Conservation (phyloP, 139 green algal species). For the Chlorella sorokiniana region DNA sequence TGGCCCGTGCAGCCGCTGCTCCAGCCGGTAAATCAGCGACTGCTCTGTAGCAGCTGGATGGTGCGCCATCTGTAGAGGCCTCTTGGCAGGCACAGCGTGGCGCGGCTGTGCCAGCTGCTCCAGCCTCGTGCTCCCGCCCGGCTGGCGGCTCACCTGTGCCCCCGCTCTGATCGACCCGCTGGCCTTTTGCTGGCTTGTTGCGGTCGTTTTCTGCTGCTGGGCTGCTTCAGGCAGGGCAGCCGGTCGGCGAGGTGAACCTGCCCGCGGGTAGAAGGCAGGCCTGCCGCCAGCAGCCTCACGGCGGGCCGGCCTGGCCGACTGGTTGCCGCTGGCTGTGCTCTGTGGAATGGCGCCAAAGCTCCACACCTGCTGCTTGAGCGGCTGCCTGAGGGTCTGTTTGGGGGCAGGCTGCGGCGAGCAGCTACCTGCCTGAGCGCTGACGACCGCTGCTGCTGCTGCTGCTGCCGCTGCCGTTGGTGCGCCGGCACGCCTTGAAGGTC, state of each 20-base stretch:
- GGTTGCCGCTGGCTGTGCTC: slow-evolving; percentile 1
- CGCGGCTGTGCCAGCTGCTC: slow-evolving; percentile 9
- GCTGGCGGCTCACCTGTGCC: neutral
- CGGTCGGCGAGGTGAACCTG: neutral
- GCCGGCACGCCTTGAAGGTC: too few species aligned
- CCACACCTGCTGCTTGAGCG: slow-evolving; percentile 9
- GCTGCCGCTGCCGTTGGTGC: too few species aligned
- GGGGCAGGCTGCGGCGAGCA: neutral
- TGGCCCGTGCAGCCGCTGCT: neutral
- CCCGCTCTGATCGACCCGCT: neutral
- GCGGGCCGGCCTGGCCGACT: neutral
- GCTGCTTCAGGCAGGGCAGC: neutral
- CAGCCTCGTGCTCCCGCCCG: neutral
- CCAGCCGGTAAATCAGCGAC: too few species aligned
- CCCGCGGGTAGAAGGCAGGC: slow-evolving; percentile 11
- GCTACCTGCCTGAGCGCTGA: neutral
- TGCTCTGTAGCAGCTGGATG: too few species aligned
- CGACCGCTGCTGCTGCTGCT: too few species aligned
- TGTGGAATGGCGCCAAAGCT: slow-evolving; percentile 18
- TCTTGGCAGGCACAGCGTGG: neutral
- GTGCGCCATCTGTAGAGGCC: neutral
- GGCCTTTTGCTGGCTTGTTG: neutral
- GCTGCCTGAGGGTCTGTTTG: neutral
- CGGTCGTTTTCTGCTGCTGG: neutral
- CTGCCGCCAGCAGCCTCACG: neutral